Evolutionary conservation across 805 yeast genomes (phyloP).

Genomic region (Yarrowia deformans): DNA sequence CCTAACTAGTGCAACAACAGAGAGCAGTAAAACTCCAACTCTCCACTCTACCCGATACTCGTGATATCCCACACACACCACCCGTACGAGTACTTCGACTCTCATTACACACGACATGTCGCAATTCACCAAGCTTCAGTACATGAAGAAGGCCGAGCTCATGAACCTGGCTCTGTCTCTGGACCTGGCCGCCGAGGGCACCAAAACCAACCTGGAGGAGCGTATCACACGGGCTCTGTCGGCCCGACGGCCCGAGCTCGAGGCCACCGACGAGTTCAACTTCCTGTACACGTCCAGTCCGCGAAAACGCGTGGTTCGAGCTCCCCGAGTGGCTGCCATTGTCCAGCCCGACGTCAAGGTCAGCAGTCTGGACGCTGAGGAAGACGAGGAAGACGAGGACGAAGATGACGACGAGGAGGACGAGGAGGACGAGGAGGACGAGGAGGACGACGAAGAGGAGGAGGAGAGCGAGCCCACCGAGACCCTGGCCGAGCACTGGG

Average conservation of each 20-base stretch:
- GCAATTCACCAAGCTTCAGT: slow-evolving; percentile 27
- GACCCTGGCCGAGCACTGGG: slow-evolving; percentile 41
- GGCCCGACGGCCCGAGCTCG: slow-evolving; percentile 12
- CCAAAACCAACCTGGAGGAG: slow-evolving; percentile 48
- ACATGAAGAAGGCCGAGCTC: slow-evolving; percentile 51
- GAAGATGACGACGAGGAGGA: slow-evolving; percentile 40
- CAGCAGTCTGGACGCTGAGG: slow-evolving; percentile 34
- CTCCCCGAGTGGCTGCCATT: neutral
- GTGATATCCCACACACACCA: no score
- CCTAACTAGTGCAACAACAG: neutral
- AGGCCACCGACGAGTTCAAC: slow-evolving; percentile 16
- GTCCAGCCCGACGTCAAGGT: slow-evolving; percentile 7
- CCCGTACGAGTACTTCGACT: no score
- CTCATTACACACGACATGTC: neutral
- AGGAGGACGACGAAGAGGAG: slow-evolving; percentile 44
- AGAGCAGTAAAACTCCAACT: neutral
- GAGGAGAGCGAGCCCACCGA: slow-evolving; percentile 42
- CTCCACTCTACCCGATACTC: no score
- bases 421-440: slow-evolving; percentile 43
- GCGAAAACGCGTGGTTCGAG: slow-evolving; percentile 18
- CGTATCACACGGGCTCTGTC: slow-evolving; percentile 45
- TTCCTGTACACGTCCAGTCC: slow-evolving; percentile 41
- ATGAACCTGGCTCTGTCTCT: slow-evolving; percentile 52
- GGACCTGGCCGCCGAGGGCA: slow-evolving; percentile 48
- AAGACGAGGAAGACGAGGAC: slow-evolving; percentile 33